Evolutionary conservation across 805 yeast genomes (phyloP), one percentile per base, ranked within the genome.

Genomic region (Yarrowia sp.): DNA sequence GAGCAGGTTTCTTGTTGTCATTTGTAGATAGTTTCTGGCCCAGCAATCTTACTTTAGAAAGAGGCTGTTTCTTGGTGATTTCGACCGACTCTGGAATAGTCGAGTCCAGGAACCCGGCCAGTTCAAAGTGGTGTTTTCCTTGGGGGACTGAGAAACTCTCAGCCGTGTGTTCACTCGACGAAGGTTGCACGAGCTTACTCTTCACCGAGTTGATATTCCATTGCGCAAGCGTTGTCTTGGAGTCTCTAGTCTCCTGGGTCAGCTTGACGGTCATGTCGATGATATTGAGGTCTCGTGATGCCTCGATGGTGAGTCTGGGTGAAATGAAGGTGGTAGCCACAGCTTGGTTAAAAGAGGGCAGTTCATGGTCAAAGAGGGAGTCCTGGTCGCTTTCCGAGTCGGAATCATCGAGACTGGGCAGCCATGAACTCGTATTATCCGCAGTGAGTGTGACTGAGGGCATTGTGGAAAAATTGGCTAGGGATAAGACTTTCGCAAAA

Each of bases 381-480:
- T 51, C 58, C 21, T 36, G 22, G 30, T 51, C 58, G 32, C 41
- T 51, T 11, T 51, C 58, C 1, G 58, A 9, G 32, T 51, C 41
- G 16, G 41, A 22, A 3, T 33, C 41, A 14, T 51, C 41, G 11
- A 33, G 58, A 21, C 21, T 3, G 10, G 58, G 58, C 2, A 51
- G 41, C 40, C 40, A 51, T 4, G 21, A 30, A 2, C 30, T 51
- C 0, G 41, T 51, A 16, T 33, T 51, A 33, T 51, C 33, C 10
- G 58, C 58, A 8, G 58, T 33, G 2, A 51, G 19, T 9, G 41
- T 33, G n/a, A 51, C 58, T 51, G 58, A 33, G n/a, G 58, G 58
- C 58, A 51, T 51, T 33, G 30, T 5, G 16, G 16, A 16, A 10
- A 17, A 28, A 28, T 6, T 43, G 16, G 17, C 4, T 22, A 33